phyloP scores from a whole-genome alignment of 306 rosid species.

The Acacia crassicarpa region DNA sequence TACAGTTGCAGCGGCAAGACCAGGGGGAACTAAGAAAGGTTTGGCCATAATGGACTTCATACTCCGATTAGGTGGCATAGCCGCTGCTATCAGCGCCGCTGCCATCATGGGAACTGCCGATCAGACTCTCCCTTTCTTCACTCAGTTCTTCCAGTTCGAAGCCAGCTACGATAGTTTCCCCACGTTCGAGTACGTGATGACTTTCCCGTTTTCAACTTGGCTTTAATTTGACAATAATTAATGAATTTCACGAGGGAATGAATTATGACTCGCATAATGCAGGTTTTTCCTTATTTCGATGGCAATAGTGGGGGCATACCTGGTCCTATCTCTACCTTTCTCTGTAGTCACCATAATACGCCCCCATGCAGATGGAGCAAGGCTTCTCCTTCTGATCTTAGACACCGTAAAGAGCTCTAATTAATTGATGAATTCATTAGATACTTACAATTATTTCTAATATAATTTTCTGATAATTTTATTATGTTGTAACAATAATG shows the following conservation, averaged over 20 bases:
- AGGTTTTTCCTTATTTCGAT: conserved; percentile 79
- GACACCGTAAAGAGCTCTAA: conserved; percentile 55
- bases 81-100: conserved; percentile 63
- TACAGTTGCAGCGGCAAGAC: conserved; percentile 19
- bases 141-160: conserved; percentile 89
- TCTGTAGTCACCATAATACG: conserved; percentile 73
- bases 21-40: conserved; percentile 66
- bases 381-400: conserved; percentile 59
- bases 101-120: conserved; percentile 80
- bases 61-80: conserved; percentile 70
- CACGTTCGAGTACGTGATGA: conserved; percentile 64
- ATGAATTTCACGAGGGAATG: background rate
- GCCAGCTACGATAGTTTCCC: conserved; percentile 83
- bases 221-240: background rate
- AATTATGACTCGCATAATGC: conserved; percentile 19
- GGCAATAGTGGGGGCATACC: conserved; percentile 66
- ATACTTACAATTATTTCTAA: background rate
- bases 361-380: conserved; percentile 60
- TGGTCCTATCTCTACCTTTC: conserved; percentile 79
- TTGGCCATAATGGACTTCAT: conserved; percentile 62
- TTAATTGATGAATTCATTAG: background rate
- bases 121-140: conserved; percentile 84
- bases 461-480: background rate
- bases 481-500: background rate
- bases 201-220: background rate